Percentiles rank a stretch among this genome's conserved stretches.
Conservation (phyloP, 1,139 yeast genomes). For the Debaryomyces coudertii region DNA sequence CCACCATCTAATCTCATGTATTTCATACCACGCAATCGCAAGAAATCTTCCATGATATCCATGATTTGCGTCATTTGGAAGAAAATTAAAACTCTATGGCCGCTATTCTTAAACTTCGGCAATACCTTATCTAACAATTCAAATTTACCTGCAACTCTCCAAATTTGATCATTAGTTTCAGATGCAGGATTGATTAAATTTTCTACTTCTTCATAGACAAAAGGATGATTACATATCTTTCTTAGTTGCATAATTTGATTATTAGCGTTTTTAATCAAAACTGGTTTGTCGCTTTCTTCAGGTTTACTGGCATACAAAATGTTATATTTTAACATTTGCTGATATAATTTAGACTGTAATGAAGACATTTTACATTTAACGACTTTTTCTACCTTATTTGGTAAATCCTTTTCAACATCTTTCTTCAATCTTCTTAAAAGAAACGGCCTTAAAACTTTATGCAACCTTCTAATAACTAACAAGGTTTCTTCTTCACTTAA, state of each 20-base stretch:
- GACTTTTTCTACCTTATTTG: slow-evolving; percentile 93
- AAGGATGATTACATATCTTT: slow-evolving; percentile 96
- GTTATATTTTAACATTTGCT: slow-evolving; percentile 75
- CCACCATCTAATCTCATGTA: slow-evolving; percentile 82
- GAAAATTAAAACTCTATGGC: slow-evolving; percentile 78
- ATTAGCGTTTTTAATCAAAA: slow-evolving; percentile 80
- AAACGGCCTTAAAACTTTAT: slow-evolving; percentile 94
- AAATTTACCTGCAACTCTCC: slow-evolving; percentile 81
- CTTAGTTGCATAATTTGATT: slow-evolving; percentile 95
- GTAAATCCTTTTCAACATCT: slow-evolving; percentile 96
- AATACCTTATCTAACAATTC: slow-evolving; percentile 73
- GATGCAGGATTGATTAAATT: slow-evolving; percentile 76
- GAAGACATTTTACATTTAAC: slow-evolving; percentile 94
- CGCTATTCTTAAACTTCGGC: slow-evolving; percentile 74
- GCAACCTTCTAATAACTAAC: slow-evolving; percentile 91
- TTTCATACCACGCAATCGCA: slow-evolving; percentile 63
- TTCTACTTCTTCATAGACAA: slow-evolving; percentile 94
- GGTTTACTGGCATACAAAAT: slow-evolving; percentile 64
- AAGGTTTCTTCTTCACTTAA: slow-evolving; percentile 91
- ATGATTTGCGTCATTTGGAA: slow-evolving; percentile 89
- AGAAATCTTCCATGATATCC: slow-evolving; percentile 88
- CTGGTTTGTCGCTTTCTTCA: slow-evolving; percentile 43
- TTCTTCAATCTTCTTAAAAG: slow-evolving; percentile 90
- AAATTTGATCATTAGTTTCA: slow-evolving; percentile 69
- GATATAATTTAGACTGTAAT: slow-evolving; percentile 76